Base-by-base conservation (phyloP, 2,329 filamentous ascomycete genomes). In the Xylariales sp. region DNA sequence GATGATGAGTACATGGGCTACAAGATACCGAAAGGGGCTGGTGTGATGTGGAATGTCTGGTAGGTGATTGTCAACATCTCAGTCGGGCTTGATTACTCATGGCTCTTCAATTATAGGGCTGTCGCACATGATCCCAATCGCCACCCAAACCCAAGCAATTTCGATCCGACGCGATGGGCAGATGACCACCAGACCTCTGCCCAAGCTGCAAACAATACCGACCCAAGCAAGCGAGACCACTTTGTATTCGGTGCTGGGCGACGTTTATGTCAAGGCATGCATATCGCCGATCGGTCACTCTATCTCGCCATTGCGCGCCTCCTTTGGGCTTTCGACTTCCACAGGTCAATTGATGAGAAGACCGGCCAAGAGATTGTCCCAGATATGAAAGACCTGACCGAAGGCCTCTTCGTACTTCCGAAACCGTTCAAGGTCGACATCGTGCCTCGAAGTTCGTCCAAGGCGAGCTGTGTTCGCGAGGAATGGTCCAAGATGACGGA, bases 241-340 rank as follows among this genome's bases (percentile, higher is more conserved):
- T 78, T 74, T 53, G 67, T 64, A 0, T 81, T 77, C 41, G 76
- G 77, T 15, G 71, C 70, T 7, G 76, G 77, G 2, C 63, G 76
- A 5, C 64, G 78, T 18, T 66, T 78, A 31, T 81, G 77, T 51
- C 74, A 69, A 1, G 78, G 78, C 0, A 73, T 76, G 21, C 71
- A 78, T 39, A 61, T 81, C 3, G 73, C 73, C 0, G 69, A 73
- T 42, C 65, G 67, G 5, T 65, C 61, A 8, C 48, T 77, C 11
- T 74, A 71, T 48, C 58, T 76, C 6, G 64, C 55, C 10, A 66
- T 74, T 22, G 59, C 69, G 2, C 58, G 67, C 5, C 60, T 74
- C n/a, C 51, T 73, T 18, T 74, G 70, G 68, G 65, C 62, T 1
- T 73, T 68, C 42, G 47, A 66, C 25, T 57, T 69, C 20, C 27